Percentiles rank a stretch among this genome's conserved stretches.
Evolutionary conservation across 805 yeast species (phyloP).

Genomic region (Kuraishia borneana): DNA sequence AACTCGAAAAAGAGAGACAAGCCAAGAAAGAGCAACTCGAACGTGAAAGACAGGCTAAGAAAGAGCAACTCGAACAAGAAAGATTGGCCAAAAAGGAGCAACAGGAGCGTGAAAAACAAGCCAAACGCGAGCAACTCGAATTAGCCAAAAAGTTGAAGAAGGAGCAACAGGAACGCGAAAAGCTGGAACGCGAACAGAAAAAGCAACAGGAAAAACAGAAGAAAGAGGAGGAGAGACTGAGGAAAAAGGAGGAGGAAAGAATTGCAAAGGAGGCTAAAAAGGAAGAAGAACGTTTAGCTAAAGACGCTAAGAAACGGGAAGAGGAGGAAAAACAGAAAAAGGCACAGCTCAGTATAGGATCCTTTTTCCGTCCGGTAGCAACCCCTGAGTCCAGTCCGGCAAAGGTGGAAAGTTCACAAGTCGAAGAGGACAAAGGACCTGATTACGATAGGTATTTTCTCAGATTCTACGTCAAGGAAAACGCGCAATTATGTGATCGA

Average conservation of each 20-base stretch:
- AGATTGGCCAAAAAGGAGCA: not conserved
- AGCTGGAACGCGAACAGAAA: conserved; percentile 1
- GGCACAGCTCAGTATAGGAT: conserved; percentile 2
- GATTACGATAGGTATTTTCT: conserved; percentile 22
- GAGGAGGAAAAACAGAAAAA: conserved; percentile 2
- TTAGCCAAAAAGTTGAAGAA: not conserved
- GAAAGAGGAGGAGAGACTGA: conserved; percentile 2
- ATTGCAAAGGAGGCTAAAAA: conserved; percentile 1
- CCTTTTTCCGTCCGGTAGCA: conserved; percentile 1
- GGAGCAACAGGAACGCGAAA: conserved; percentile 2
- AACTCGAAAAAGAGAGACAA: conserved; percentile 1
- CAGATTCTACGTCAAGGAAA: conserved; percentile 26
- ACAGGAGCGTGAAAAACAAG: not conserved
- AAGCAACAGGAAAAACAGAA: conserved; percentile 2
- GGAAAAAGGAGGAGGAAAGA: conserved; percentile 1
- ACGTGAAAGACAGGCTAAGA: not conserved
- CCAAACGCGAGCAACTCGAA: conserved; percentile 1
- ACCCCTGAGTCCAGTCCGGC: not conserved
- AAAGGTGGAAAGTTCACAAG: not conserved
- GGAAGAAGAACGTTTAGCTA: not conserved
- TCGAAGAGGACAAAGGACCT: conserved; percentile 5
- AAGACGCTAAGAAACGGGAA: not conserved
- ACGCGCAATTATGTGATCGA: conserved; percentile 13
- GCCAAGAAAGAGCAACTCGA: not conserved
- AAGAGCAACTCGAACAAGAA: not conserved